phyloP scores from a whole-genome alignment of 148 eudicot genomes.

The Mesembryanthemum crystallinum region DNA sequence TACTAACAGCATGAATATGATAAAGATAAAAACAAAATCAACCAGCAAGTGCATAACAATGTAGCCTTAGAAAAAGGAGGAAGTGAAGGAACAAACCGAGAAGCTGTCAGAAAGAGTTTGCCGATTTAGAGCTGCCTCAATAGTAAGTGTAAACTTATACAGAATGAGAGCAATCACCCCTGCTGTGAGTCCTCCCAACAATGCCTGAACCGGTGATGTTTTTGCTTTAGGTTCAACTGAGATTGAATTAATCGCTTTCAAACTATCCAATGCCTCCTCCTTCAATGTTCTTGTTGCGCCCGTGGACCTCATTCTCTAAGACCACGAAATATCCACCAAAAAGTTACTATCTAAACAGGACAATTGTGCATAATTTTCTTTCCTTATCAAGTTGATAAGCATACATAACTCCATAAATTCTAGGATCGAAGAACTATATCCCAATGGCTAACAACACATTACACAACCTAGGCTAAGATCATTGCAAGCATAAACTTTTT shows the following conservation, averaged over 20 bases:
- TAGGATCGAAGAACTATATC: too few species aligned
- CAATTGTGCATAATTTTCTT: not conserved
- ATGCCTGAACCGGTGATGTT: slow-evolving; percentile 71
- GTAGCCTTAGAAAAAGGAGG: not conserved
- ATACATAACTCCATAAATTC: not conserved
- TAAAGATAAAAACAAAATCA: not conserved
- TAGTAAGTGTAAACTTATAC: slow-evolving; percentile 78
- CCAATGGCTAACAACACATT: too few species aligned
- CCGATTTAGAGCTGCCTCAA: slow-evolving; percentile 76
- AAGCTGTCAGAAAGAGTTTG: slow-evolving; percentile 71
- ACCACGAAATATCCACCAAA: slow-evolving; percentile 23
- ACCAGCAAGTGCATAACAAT: not conserved
- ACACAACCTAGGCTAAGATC: too few species aligned
- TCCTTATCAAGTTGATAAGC: not conserved
- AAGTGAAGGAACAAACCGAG: slow-evolving; percentile 54
- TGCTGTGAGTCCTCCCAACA: slow-evolving; percentile 75
- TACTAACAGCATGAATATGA: not conserved
- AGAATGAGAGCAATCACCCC: slow-evolving; percentile 81
- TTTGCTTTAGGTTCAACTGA: slow-evolving; percentile 43
- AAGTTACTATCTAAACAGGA: not conserved
- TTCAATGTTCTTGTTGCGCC: slow-evolving; percentile 63
- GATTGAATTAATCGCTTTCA: slow-evolving; percentile 60
- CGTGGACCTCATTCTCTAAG: slow-evolving; percentile 69
- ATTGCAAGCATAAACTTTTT: not conserved
- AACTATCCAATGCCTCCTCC: slow-evolving; percentile 85